Conservation (phyloP, 805 yeast species). For the Candida tibetensis region DNA sequence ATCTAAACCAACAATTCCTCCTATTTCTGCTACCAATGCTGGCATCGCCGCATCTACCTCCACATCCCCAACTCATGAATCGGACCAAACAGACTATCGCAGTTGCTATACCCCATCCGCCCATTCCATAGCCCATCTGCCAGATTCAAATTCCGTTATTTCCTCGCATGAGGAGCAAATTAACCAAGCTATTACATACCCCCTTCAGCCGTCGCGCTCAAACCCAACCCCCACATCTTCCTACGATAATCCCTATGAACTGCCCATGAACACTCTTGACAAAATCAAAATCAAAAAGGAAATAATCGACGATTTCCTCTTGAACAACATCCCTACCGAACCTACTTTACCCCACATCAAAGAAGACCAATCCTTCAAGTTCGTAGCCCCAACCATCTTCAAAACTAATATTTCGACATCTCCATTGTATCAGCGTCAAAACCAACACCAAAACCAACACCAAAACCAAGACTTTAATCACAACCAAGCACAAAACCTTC, state of each 20-base stretch:
- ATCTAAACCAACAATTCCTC: too few species aligned
- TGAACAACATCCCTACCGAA: conserved; percentile 35
- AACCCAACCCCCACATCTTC: conserved; percentile 10
- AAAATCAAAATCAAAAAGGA: conserved; percentile 34
- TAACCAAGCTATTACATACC: conserved; percentile 7
- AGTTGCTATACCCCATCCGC: neutral
- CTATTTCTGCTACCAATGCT: neutral
- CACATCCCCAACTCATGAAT: too few species aligned
- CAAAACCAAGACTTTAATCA: neutral
- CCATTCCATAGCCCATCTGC: conserved; percentile 21
- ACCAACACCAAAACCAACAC: neutral
- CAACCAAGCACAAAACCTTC: conserved; percentile 1
- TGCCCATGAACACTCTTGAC: conserved; percentile 11
- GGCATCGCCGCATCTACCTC: neutral
- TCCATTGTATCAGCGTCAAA: neutral
- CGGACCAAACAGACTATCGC: too few species aligned
- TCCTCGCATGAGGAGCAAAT: conserved; percentile 19
- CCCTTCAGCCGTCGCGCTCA: conserved; percentile 13
- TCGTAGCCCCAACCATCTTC: conserved; percentile 13
- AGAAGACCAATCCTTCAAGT: conserved; percentile 9
- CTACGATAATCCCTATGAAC: conserved; percentile 4
- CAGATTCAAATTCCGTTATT: conserved; percentile 23
- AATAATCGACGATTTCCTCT: conserved; percentile 37
- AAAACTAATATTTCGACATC: conserved; percentile 4
- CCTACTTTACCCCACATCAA: neutral